Percentiles rank a stretch among this genome's conserved stretches.
These are phyloP conservation scores for Pseudogymnoascus destructans DNA, from an alignment of 2,329 filamentous ascomycete genomes.

Conservation along the genomic window DNA sequence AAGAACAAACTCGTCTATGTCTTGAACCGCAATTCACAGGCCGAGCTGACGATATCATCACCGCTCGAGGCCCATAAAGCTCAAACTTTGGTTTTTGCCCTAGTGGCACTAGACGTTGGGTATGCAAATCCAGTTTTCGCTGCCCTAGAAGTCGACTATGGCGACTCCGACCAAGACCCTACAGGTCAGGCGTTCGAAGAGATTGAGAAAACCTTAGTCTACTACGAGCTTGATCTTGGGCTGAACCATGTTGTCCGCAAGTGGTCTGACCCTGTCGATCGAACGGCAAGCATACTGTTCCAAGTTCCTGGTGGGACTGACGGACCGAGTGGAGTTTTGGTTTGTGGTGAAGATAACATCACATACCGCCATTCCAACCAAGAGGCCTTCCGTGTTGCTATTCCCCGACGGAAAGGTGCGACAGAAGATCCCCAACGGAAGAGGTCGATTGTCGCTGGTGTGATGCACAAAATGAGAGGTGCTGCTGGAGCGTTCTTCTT, in stretches of 20 bases:
- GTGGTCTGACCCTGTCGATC: conserved; percentile 89
- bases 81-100: conserved; percentile 75
- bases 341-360: conserved; percentile 88
- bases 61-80: conserved; percentile 92
- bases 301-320: conserved; percentile 90
- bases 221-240: conserved; percentile 94
- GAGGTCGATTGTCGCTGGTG: conserved; percentile 72
- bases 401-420: conserved; percentile 73
- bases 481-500: conserved; percentile 87
- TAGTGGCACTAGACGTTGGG: conserved; percentile 83
- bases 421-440: conserved; percentile 90
- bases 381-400: conserved; percentile 73
- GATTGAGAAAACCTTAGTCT: conserved; percentile 81
- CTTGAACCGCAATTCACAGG: conserved; percentile 86
- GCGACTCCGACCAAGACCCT: conserved; percentile 80
- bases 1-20: conserved; percentile 99
- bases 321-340: conserved; percentile 85
- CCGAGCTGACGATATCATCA: conserved; percentile 91
- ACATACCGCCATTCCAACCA: conserved; percentile 97
- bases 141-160: conserved; percentile 85
- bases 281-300: conserved; percentile 79
- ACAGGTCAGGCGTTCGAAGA: conserved; percentile 71
- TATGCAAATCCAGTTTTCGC: conserved; percentile 97
- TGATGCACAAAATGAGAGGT: conserved; percentile 92
- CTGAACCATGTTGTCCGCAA: conserved; percentile 94